Conservation (phyloP, 2,329 filamentous ascomycete species). For the Diaporthe velutina region DNA sequence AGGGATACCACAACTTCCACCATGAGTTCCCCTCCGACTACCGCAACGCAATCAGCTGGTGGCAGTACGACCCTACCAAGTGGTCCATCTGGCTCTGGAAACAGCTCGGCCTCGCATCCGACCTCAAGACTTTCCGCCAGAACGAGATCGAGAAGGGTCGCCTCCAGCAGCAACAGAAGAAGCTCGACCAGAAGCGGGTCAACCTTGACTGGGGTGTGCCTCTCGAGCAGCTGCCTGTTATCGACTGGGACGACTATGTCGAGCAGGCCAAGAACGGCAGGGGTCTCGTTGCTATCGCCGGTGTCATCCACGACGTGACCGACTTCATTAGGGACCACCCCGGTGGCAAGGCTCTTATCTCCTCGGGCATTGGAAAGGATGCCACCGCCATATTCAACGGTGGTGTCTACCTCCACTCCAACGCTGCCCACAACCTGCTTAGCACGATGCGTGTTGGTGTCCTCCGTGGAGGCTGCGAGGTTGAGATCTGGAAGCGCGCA, state of each 20-base stretch:
- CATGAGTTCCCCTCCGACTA: slow-evolving; percentile 95
- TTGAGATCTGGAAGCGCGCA: slow-evolving; percentile 93
- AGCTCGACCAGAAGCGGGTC: slow-evolving; percentile 88
- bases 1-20: slow-evolving; percentile 94
- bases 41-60: slow-evolving; percentile 92
- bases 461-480: slow-evolving; percentile 87
- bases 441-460: slow-evolving; percentile 91
- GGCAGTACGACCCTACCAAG: slow-evolving; percentile 93
- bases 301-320: slow-evolving; percentile 87
- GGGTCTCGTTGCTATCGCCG: slow-evolving; percentile 81
- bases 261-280: slow-evolving; percentile 83
- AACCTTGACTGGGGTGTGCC: slow-evolving; percentile 89
- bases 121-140: slow-evolving; percentile 90
- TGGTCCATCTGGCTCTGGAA: slow-evolving; percentile 90
- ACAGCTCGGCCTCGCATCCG: slow-evolving; percentile 84
- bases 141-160: slow-evolving; percentile 96
- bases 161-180: slow-evolving; percentile 91
- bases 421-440: slow-evolving; percentile 89
- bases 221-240: slow-evolving; percentile 85
- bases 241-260: slow-evolving; percentile 89
- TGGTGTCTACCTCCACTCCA: slow-evolving; percentile 90
- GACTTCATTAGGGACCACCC: slow-evolving; percentile 91
- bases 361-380: slow-evolving; percentile 85
- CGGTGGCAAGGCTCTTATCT: slow-evolving; percentile 90
- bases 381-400: slow-evolving; percentile 93